These are phyloP conservation scores for Vitis rupestris DNA, from an alignment of 164 flowering plant species.

Conservation along the genomic window DNA sequence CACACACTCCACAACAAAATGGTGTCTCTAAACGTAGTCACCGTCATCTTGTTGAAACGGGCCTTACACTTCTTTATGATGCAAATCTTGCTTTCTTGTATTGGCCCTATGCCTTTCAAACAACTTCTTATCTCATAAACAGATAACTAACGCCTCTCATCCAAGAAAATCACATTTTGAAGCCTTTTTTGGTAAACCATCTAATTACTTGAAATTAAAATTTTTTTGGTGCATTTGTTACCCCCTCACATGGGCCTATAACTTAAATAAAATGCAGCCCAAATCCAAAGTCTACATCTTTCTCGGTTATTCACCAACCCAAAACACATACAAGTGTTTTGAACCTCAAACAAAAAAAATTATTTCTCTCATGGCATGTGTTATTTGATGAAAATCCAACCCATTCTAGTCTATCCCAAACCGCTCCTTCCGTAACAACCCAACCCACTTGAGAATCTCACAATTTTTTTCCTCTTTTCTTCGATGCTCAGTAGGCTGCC, in stretches of 20 bases:
- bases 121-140: neutral
- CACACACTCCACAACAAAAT: neutral
- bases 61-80: constrained; percentile 5
- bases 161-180: neutral
- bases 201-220: constrained; percentile 3
- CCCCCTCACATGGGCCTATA: neutral
- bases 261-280: neutral
- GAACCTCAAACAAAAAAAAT: constrained; percentile 4
- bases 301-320: constrained; percentile 3
- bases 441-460: neutral
- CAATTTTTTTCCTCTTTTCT: neutral
- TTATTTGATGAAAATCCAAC: neutral
- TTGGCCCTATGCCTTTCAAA: constrained; percentile 6
- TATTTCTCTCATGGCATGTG: neutral
- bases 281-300: constrained; percentile 1
- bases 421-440: neutral
- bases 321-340: constrained; percentile 3
- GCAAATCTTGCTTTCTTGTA: neutral
- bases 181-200: constrained; percentile 1
- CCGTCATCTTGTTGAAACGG: constrained; percentile 6
- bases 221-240: neutral
- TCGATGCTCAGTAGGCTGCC: neutral
- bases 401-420: neutral
- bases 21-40: constrained; percentile 1
- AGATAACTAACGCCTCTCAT: rapidly evolving